Conservation (phyloP, 192 early-diverging fungal genomes). For the Umbelopsis sp. region DNA sequence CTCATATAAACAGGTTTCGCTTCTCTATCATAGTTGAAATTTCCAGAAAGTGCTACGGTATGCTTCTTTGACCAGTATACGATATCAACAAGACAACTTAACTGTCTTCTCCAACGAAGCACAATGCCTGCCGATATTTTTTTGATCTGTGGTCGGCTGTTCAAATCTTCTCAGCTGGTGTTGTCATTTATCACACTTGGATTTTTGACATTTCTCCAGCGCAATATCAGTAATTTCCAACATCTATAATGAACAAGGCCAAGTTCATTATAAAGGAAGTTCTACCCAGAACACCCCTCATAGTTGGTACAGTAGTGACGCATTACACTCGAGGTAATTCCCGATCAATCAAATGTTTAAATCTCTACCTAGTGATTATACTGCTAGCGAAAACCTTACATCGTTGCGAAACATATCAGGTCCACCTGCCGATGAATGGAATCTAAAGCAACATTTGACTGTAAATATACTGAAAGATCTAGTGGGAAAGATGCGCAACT, state of each 20-base stretch:
- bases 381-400: background rate
- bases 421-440: constrained; percentile 49
- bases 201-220: background rate
- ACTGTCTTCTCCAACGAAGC: too few relatives aligned
- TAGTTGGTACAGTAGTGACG: constrained; percentile 15
- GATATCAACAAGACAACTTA: too few relatives aligned
- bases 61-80: too few relatives aligned
- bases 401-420: constrained; percentile 20
- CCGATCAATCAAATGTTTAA: too few relatives aligned
- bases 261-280: background rate
- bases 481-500: constrained; percentile 17
- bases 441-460: constrained; percentile 33
- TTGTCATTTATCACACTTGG: background rate
- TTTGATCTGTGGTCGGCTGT: background rate
- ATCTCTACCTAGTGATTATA: background rate
- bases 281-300: constrained; percentile 15
- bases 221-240: background rate
- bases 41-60: too few relatives aligned
- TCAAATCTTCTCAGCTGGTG: background rate
- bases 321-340: constrained; percentile 26
- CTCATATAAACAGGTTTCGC: too few relatives aligned
- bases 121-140: too few relatives aligned
- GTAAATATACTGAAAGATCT: constrained; percentile 38
- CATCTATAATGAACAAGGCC: background rate
- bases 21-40: too few relatives aligned